Conservation (phyloP, 345 rosid genomes). For the Triadica sebifera region DNA sequence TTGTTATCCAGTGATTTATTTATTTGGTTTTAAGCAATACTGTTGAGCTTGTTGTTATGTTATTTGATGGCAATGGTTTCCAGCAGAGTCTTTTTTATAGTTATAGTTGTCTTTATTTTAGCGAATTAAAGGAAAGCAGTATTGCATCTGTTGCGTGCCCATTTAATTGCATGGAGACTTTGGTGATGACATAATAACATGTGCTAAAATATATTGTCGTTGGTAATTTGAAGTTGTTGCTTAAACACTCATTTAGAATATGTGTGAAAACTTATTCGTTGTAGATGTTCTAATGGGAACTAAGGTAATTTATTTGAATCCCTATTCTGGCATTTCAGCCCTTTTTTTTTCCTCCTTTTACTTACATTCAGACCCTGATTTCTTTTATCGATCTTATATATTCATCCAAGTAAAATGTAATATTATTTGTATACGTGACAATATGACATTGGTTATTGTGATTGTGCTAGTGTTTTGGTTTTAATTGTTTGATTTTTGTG, state of each 20-base stretch:
- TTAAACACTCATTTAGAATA: too few relatives aligned
- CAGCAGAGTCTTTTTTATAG: background rate
- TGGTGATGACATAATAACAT: too few relatives aligned
- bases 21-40: background rate
- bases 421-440: background rate
- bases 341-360: too few relatives aligned
- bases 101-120: background rate
- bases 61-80: background rate
- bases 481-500: slow-evolving; percentile 6
- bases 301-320: too few relatives aligned
- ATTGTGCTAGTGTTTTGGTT: background rate
- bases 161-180: background rate
- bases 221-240: too few relatives aligned
- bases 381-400: too few relatives aligned
- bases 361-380: too few relatives aligned
- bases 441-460: background rate
- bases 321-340: too few relatives aligned
- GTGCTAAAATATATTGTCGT: too few relatives aligned
- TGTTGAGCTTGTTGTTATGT: background rate
- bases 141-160: background rate
- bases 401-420: background rate
- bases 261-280: too few relatives aligned
- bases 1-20: background rate
- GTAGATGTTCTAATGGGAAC: too few relatives aligned
- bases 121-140: background rate